These are phyloP conservation scores for Heliocybe sulcata DNA, from an alignment of 1,284 basidiomycete species.

Conservation along the genomic window DNA sequence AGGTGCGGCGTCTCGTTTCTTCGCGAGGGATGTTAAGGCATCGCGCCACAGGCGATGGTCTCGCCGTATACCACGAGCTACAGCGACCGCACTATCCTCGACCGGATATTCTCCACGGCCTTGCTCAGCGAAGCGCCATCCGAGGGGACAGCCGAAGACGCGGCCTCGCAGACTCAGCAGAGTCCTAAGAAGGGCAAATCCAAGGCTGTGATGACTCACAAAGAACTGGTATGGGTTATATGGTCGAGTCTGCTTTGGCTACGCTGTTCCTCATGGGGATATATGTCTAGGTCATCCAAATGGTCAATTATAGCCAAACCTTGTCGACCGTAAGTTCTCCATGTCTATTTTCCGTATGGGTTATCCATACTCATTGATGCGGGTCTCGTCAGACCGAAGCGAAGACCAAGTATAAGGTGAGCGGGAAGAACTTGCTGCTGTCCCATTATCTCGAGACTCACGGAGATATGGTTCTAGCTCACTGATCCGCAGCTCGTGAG, in stretches of 20 bases:
- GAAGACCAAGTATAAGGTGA: constrained; percentile 1
- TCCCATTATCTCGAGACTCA: neutral
- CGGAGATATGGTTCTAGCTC: neutral
- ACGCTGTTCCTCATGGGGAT: neutral
- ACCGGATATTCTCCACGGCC: neutral
- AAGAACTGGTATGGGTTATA: neutral
- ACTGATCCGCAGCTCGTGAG: neutral
- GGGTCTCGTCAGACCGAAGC: neutral
- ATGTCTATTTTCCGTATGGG: neutral
- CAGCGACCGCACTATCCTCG: neutral
- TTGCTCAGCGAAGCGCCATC: neutral
- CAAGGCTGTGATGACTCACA: neutral
- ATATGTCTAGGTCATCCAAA: neutral
- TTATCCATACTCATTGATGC: neutral
- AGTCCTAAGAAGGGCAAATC: constrained; percentile 1
- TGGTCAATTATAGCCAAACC: neutral
- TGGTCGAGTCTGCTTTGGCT: neutral
- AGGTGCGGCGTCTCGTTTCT: neutral
- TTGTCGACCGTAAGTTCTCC: neutral
- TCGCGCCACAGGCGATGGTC: neutral
- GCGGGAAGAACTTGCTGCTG: neutral
- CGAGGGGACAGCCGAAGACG: neutral
- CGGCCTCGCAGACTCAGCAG: neutral
- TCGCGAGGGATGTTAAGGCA: neutral
- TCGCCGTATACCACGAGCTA: neutral